phyloP scores from a whole-genome alignment of 2,329 filamentous ascomycete genomes.

The Tolypocladium tundrense region DNA sequence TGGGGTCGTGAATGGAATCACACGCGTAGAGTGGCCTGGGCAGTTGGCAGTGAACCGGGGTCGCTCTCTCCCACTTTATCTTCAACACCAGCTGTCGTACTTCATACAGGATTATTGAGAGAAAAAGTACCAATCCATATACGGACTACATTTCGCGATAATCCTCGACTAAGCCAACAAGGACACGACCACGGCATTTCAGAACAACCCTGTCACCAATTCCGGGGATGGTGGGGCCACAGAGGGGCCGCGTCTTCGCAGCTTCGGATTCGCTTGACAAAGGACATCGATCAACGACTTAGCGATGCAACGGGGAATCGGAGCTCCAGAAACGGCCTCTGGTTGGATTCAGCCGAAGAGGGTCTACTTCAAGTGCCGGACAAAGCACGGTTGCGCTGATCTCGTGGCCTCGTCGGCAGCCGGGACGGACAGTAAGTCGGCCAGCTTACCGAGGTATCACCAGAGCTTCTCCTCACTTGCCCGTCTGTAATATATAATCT shows the following conservation, averaged over 20 bases:
- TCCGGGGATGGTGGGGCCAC: background rate
- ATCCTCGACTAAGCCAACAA: background rate
- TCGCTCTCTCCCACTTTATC: background rate
- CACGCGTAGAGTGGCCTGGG: background rate
- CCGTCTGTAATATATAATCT: background rate
- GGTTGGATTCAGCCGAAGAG: background rate
- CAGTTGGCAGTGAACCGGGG: too few species aligned
- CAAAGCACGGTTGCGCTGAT: background rate
- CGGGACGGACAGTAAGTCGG: background rate
- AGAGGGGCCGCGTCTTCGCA: background rate
- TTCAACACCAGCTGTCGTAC: background rate
- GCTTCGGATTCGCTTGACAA: too few species aligned
- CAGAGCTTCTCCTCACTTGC: background rate
- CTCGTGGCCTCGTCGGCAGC: background rate
- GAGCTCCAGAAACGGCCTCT: background rate
- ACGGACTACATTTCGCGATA: background rate
- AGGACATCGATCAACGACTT: background rate
- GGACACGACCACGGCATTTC: background rate
- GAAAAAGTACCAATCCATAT: too few species aligned
- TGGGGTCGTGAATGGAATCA: background rate
- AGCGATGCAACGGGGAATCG: background rate
- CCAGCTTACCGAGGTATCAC: background rate
- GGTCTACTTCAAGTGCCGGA: background rate
- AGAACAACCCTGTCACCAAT: background rate
- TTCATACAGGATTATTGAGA: background rate